Conservation (phyloP, 768 basidiomycete species). For the Leccinum obscurum region DNA sequence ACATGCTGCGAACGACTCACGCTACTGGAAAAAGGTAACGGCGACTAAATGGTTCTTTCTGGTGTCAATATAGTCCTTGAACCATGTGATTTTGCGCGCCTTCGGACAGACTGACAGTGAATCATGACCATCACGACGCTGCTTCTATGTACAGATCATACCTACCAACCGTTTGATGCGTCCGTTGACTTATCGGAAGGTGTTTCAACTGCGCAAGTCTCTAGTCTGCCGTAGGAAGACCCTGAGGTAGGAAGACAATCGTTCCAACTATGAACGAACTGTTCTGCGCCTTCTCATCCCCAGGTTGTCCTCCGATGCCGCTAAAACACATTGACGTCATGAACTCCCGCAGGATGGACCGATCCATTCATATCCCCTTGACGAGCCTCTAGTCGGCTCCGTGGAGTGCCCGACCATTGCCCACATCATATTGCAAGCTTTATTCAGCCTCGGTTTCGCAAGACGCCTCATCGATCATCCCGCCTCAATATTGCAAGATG, state of each 20-base stretch:
- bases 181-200: too few relatives aligned
- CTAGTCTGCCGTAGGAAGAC: neutral
- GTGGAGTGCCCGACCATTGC: neutral
- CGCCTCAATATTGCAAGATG: too few relatives aligned
- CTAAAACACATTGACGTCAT: neutral
- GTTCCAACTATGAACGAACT: too few relatives aligned
- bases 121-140: too few relatives aligned
- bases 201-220: too few relatives aligned
- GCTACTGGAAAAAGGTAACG: neutral
- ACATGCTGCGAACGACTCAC: neutral
- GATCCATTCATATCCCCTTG: neutral
- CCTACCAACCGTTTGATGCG: too few relatives aligned
- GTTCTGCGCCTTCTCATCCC: too few relatives aligned
- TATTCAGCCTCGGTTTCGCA: too few relatives aligned
- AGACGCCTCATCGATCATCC: too few relatives aligned
- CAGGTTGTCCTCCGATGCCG: too few relatives aligned
- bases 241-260: too few relatives aligned
- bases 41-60: neutral
- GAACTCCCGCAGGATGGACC: neutral
- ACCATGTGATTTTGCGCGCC: neutral
- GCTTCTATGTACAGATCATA: too few relatives aligned
- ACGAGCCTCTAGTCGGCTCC: neutral
- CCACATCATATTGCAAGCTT: neutral
- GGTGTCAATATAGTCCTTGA: neutral
- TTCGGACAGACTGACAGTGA: neutral